phyloP scores from a whole-genome alignment of 1,139 yeast species.

The Saccharomyces hybrid region DNA sequence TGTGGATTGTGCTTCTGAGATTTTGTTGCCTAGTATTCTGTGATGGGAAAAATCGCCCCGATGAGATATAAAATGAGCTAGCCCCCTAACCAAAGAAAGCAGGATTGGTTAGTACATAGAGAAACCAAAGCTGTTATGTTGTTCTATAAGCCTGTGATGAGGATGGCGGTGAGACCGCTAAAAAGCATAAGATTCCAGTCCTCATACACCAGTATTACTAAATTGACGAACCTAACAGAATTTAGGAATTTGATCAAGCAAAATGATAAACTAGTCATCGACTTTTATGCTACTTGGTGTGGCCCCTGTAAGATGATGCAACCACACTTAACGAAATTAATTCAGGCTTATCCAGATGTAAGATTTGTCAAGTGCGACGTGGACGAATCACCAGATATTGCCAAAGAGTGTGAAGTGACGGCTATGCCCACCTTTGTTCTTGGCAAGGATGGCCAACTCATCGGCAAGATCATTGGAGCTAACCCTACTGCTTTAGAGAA shows the following conservation, averaged over 20 bases:
- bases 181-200: constrained; percentile 5
- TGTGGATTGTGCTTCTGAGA: not conserved
- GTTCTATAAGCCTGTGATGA: not conserved
- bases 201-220: constrained; percentile 12
- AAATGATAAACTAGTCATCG: constrained; percentile 58
- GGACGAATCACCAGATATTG: constrained; percentile 61
- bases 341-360: constrained; percentile 40
- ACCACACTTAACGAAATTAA: constrained; percentile 65
- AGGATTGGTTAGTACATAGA: not conserved
- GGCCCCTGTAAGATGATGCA: constrained; percentile 88
- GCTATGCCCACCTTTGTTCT: constrained; percentile 88
- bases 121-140: not conserved
- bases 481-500: constrained; percentile 45
- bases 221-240: constrained; percentile 32
- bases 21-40: not conserved
- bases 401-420: constrained; percentile 59
- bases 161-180: not conserved
- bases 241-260: constrained; percentile 37
- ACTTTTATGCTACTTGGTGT: constrained; percentile 88
- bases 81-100: not conserved
- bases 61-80: not conserved
- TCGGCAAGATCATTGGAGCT: constrained; percentile 70
- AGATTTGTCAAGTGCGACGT: constrained; percentile 77
- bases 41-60: not conserved
- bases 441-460: constrained; percentile 58